phyloP scores from a whole-genome alignment of 257 asterid genomes.

The Solanum chiquidenum region DNA sequence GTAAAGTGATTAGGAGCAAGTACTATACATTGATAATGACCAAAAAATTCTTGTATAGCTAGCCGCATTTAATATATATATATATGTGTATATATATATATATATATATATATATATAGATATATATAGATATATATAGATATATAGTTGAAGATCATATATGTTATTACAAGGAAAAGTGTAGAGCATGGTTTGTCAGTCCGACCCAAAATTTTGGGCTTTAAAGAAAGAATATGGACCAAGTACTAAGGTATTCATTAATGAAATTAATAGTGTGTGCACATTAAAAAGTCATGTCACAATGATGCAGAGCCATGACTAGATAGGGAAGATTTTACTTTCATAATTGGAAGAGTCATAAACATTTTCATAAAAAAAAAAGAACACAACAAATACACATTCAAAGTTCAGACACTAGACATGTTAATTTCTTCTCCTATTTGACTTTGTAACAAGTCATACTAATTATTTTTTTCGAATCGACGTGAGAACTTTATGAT shows the following conservation, averaged over 20 bases:
- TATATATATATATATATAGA: too few relatives aligned
- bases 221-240: neutral
- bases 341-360: neutral
- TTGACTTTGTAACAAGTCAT: neutral
- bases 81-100: too few relatives aligned
- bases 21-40: too few relatives aligned
- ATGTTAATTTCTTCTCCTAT: neutral
- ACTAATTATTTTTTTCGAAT: neutral
- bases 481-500: neutral
- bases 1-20: too few relatives aligned
- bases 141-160: too few relatives aligned
- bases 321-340: neutral
- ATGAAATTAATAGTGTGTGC: neutral
- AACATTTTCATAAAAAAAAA: neutral
- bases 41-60: too few relatives aligned
- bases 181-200: neutral
- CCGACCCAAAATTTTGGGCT: neutral
- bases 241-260: neutral
- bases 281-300: neutral
- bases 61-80: too few relatives aligned
- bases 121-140: too few relatives aligned
- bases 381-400: neutral
- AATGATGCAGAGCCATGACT: neutral
- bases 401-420: neutral
- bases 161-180: neutral